Evolutionary conservation across 148 eudicot genomes (phyloP), one percentile per base, ranked within the genome.

Genomic region (Chenopodium album): DNA sequence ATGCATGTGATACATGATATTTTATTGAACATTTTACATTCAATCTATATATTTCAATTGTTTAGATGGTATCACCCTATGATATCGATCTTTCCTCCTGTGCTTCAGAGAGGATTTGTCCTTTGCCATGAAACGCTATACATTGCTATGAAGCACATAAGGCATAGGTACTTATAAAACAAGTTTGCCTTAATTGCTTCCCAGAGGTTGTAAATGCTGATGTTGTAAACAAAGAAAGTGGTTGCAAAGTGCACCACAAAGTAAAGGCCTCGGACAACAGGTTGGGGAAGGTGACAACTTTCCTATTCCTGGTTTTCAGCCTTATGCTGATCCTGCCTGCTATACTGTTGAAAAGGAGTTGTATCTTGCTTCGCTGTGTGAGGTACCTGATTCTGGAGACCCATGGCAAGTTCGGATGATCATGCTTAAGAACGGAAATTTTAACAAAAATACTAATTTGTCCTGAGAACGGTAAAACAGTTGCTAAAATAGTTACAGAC

Each of bases 391-490:
- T 59, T 67, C 71, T 11, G 76, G 31, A 22, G 37, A 84, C 28
- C 84, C 86, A 46, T 83, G 86, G 88, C 81, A 83, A 9, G 83
- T 79, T 72, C 83, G 85, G 88, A 83, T 86, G 88, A 70, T 86
- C 31, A 86, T 86, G 88, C 77, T 86, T 70, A 86, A 86, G 60
- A 86, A 86, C 32, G 88, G 88, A 26, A 86, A 86, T 78, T 86
- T 86, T 22, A 86, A 86, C 81, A 86, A 68, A 63, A 80, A 75
- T 31, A 60, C 80, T 26, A 67, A 65, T 83, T 5, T 86, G 88
- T 70, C 88, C 86, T 44, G 82, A 86, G n/a, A 81, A 86, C 17
- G 88, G 88, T n/a, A 78, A 28, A 76, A 84, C 83, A 64, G 86
- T 86, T 3, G 32, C 44, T 41, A 65, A 54, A 74, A 73, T 83